Conservation (phyloP, 1,284 basidiomycete species). For the Lentinus polychrous region DNA sequence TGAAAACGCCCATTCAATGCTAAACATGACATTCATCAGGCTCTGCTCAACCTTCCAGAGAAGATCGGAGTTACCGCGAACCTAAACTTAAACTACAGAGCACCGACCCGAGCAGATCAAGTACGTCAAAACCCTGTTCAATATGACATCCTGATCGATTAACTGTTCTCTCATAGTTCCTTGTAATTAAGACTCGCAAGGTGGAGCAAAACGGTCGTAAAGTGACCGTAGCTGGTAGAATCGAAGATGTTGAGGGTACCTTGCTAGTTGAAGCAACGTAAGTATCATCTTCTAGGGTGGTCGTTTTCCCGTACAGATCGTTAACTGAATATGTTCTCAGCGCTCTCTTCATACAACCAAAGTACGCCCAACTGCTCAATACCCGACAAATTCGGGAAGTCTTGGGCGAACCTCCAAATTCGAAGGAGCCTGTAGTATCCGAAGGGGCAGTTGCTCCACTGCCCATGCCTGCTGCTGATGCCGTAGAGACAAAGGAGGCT, state of each 20-base stretch:
- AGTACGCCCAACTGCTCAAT: constrained; percentile 50
- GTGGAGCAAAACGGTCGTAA: constrained; percentile 72
- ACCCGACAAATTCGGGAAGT: constrained; percentile 23
- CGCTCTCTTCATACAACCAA: constrained; percentile 58
- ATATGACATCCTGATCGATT: constrained; percentile 12
- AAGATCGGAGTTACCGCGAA: constrained; percentile 92
- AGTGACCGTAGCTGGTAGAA: constrained; percentile 58
- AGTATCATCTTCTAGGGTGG: constrained; percentile 19
- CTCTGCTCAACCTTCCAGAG: constrained; percentile 78
- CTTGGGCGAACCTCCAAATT: constrained; percentile 23
- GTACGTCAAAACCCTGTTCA: constrained; percentile 31
- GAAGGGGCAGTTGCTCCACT: constrained; percentile 18
- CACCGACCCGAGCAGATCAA: constrained; percentile 82
- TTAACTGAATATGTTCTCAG: constrained; percentile 21
- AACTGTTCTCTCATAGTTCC: constrained; percentile 41
- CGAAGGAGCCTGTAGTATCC: constrained; percentile 16
- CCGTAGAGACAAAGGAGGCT: not conserved
- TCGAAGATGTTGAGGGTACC: constrained; percentile 77
- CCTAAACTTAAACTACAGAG: constrained; percentile 68
- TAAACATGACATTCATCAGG: constrained; percentile 35
- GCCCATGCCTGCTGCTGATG: constrained; percentile 13
- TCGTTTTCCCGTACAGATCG: constrained; percentile 1
- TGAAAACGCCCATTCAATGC: not conserved
- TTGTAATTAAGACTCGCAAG: constrained; percentile 65
- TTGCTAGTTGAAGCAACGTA: constrained; percentile 78